Percentiles rank a stretch among this genome's conserved stretches.
These are phyloP conservation scores for Claviceps maximensis DNA, from an alignment of 2,329 filamentous ascomycete species.

Conservation along the genomic window DNA sequence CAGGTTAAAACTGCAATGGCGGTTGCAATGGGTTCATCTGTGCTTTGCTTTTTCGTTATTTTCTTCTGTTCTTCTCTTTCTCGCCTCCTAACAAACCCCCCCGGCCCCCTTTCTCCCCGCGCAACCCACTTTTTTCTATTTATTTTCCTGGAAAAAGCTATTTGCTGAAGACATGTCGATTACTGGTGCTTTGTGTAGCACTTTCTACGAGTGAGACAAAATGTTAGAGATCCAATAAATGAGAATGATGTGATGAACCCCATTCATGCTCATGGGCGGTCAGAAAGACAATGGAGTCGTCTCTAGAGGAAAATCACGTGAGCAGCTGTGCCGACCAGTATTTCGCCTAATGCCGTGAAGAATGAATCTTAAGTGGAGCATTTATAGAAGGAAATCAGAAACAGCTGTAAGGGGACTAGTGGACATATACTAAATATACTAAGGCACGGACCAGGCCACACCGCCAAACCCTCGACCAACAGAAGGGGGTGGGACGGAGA, in stretches of 20 bases:
- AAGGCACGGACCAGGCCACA: conserved; percentile 12
- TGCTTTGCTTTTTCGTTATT: neutral
- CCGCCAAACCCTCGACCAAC: no score
- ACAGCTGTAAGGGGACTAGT: conserved; percentile 6
- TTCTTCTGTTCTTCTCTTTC: neutral
- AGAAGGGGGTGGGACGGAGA: no score
- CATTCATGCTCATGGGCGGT: neutral
- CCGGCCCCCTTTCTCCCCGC: neutral
- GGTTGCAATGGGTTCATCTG: conserved; percentile 1
- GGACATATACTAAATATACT: neutral
- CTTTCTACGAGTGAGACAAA: neutral
- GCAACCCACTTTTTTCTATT: neutral
- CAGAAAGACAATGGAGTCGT: neutral
- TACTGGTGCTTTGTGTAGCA: neutral
- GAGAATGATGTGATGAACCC: neutral
- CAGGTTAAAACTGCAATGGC: neutral
- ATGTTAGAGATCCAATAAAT: neutral
- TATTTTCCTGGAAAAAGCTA: conserved; percentile 9
- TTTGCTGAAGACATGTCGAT: neutral
- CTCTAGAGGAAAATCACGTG: neutral
- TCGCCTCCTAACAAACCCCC: no score
- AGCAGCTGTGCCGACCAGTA: neutral
- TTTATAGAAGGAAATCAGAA: neutral
- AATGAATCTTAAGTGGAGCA: conserved; percentile 2
- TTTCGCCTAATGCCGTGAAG: conserved; percentile 5